These are phyloP conservation scores for Dioscorea dumetorum DNA, from an alignment of 106 monocot species.

Conservation along the genomic window DNA sequence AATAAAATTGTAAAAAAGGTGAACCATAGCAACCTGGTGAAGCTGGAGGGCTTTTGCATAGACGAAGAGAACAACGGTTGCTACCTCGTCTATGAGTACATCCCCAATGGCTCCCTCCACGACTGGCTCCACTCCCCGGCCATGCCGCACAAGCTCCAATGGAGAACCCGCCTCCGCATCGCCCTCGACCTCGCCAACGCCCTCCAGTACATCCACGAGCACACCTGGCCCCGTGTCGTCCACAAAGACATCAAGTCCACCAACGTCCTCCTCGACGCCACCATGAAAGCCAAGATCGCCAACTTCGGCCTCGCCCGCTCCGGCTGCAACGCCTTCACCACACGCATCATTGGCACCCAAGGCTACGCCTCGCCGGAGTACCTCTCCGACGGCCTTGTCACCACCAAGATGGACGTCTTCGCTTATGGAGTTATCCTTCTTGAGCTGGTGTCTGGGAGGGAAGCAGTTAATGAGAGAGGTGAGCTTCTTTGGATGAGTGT, in stretches of 20 bases:
- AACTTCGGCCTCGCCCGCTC: constrained; percentile 79
- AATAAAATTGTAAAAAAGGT: constrained; percentile 28
- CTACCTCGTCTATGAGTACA: constrained; percentile 75
- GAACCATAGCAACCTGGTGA: constrained; percentile 83
- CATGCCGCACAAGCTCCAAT: constrained; percentile 29
- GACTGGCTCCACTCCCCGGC: constrained; percentile 46
- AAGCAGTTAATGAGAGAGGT: constrained; percentile 36
- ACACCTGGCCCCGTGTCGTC: constrained; percentile 82
- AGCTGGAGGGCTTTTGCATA: constrained; percentile 86
- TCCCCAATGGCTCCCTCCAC: constrained; percentile 73
- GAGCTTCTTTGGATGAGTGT: constrained; percentile 51
- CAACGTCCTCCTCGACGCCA: constrained; percentile 64
- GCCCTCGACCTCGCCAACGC: constrained; percentile 77
- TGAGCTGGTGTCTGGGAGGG: constrained; percentile 63
- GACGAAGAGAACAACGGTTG: constrained; percentile 43
- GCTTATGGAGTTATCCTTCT: constrained; percentile 80
- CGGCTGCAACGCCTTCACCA: constrained; percentile 75
- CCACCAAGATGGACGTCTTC: constrained; percentile 84
- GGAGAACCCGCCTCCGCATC: constrained; percentile 56
- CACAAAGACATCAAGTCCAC: constrained; percentile 85
- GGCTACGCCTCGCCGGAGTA: constrained; percentile 86
- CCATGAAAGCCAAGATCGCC: constrained; percentile 71
- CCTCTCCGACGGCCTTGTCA: constrained; percentile 53
- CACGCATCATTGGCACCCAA: constrained; percentile 72
- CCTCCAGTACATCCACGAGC: constrained; percentile 94